Base-by-base conservation (phyloP, 345 rosid species). In the Rhizophora mangle region DNA sequence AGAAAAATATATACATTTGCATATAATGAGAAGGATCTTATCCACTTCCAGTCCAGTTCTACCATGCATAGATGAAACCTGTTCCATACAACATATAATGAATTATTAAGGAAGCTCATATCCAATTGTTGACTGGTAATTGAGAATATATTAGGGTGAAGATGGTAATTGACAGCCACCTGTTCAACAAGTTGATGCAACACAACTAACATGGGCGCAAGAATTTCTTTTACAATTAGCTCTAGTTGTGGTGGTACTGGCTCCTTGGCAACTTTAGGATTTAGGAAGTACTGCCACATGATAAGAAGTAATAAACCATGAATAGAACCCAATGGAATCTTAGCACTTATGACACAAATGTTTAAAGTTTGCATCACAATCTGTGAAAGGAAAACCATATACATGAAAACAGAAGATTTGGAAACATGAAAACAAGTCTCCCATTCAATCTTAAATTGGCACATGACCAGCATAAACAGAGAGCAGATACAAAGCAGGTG, bases 221-320 rank as follows among this genome's bases (percentile, higher is more conserved):
- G 81, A 80, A 89, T 86, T 75, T 86, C 92, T 69, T 81, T 80
- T 8, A 86, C 76, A 56, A 88, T 85, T 64, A 83, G 78, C 82
- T 89, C 96, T 31, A 92, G 87, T 55, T 89, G 92, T 19, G 78
- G 86, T 20, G 97, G 96, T 62, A 89, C 92, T 30, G 93, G 92
- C 87, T 92, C 97, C 80, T 79, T 81, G 4, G 81, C 87, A 79
- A 89, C 82, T 84, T 88, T 89, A 52, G 97, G 97, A 78, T 88
- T 84, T 78, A 92, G 62, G 78, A 89, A 92, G 73, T 89, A 92
- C 97, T 92, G 83, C 60, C 64, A 75, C 58, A 67, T 36, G 6
- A 10, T 0, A 67, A 78, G 64, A 56, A 70, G 67, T 63, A 37
- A 43, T 37, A 6, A 55, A n/a, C 21, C 68, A 47, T 54, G 1